These are phyloP conservation scores for Adenanthera pavonina DNA, from an alignment of 306 rosid species.

Conservation along the genomic window DNA sequence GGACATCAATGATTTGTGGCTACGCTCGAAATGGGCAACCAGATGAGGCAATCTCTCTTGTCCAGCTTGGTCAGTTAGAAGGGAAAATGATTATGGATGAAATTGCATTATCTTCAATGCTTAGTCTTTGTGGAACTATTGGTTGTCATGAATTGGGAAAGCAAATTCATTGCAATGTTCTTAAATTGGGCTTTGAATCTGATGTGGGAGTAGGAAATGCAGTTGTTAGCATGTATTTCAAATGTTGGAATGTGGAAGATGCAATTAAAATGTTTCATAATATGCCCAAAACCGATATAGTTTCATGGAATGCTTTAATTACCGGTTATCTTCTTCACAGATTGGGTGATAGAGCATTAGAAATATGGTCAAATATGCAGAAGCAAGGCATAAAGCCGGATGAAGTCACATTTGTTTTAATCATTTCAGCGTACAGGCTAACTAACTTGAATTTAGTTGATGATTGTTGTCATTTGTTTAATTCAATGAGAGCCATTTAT, in stretches of 20 bases:
- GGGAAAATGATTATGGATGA: constrained; percentile 74
- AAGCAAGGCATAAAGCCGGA: constrained; percentile 70
- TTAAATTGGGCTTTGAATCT: constrained; percentile 63
- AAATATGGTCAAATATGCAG: constrained; percentile 73
- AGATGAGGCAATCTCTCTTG: constrained; percentile 67
- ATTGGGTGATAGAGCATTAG: constrained; percentile 73
- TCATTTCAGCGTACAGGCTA: constrained; percentile 75
- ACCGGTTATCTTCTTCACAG: constrained; percentile 77
- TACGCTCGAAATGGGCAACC: constrained; percentile 69
- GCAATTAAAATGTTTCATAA: constrained; percentile 55
- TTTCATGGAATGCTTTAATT: constrained; percentile 86
- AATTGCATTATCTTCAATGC: constrained; percentile 64
- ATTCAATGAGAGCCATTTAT: constrained; percentile 59
- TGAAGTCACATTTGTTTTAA: constrained; percentile 57
- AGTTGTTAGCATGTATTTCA: constrained; percentile 75
- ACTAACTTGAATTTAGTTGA: constrained; percentile 72
- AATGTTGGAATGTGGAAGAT: constrained; percentile 81
- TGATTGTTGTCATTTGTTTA: constrained; percentile 62
- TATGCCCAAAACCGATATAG: constrained; percentile 60
- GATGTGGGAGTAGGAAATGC: constrained; percentile 79
- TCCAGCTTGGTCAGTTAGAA: constrained; percentile 54
- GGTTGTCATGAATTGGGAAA: constrained; percentile 82
- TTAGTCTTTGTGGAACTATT: constrained; percentile 69
- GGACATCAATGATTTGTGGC: constrained; percentile 86
- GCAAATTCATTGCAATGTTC: constrained; percentile 74